Percentiles rank a stretch among this genome's conserved stretches.
Evolutionary conservation across 2,329 filamentous ascomycete species (phyloP).

Genomic region (Penicillium paneum): DNA sequence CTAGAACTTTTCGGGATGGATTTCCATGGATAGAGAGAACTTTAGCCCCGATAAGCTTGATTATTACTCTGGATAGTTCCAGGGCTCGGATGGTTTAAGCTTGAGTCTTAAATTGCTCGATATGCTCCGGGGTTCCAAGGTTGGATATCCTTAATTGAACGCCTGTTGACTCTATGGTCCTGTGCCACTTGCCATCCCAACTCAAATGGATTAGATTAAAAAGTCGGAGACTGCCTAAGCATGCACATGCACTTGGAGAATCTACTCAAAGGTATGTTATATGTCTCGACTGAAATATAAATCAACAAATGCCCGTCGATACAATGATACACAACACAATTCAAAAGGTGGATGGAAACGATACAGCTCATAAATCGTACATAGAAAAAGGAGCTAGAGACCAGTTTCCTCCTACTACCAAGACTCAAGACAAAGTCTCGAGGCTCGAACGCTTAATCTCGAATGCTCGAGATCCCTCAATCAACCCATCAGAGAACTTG

Average conservation of each 20-base stretch:
- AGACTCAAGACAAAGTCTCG: not conserved
- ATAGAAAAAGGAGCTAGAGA: not conserved
- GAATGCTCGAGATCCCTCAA: constrained; percentile 74
- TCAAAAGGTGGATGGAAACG: not conserved
- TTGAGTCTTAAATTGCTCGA: not conserved
- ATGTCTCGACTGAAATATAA: not conserved
- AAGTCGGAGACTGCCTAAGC: no score
- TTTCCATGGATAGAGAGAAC: not conserved
- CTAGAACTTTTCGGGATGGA: not conserved
- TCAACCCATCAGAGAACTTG: constrained; percentile 73
- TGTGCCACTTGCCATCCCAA: no score
- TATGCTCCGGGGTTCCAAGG: not conserved
- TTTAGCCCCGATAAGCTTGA: not conserved
- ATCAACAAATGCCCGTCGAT: not conserved
- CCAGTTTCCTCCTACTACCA: not conserved
- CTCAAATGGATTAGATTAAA: no score
- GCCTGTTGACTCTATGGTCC: no score
- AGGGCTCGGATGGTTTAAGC: not conserved
- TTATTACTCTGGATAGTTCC: not conserved
- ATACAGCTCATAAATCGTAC: constrained; percentile 6
- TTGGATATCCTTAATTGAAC: not conserved
- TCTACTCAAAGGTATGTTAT: not conserved
- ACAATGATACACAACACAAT: not conserved
- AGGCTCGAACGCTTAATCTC: constrained; percentile 35
- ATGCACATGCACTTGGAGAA: not conserved